Conservation (phyloP, 2,329 filamentous ascomycete genomes). For the Aureobasidium pullulans region DNA sequence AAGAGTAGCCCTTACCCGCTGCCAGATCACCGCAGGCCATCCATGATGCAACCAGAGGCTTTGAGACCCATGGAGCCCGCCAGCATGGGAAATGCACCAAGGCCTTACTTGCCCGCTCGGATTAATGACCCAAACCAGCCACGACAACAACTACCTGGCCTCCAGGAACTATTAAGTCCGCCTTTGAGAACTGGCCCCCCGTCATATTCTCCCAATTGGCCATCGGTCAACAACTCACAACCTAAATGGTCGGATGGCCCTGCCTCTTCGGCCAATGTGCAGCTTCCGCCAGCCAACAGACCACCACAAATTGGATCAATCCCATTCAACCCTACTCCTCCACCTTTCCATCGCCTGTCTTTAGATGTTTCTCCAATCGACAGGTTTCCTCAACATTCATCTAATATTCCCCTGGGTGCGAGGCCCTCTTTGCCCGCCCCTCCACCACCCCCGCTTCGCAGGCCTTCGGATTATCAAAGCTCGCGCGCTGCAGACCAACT, state of each 20-base stretch:
- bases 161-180: constrained; percentile 11
- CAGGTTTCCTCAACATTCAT: background rate
- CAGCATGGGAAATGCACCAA: background rate
- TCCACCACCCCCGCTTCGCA: background rate
- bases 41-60: background rate
- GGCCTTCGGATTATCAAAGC: background rate
- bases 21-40: background rate
- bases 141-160: constrained; percentile 13
- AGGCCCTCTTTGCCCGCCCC: background rate
- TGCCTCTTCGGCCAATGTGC: background rate
- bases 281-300: background rate
- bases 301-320: background rate
- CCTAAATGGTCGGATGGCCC: background rate
- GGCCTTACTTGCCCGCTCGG: background rate
- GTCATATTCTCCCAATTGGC: constrained; percentile 3
- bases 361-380: background rate
- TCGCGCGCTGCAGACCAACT: background rate
- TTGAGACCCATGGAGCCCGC: constrained; percentile 9
- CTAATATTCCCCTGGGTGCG: background rate
- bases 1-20: background rate
- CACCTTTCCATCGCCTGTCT: constrained; percentile 8
- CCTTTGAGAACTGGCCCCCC: background rate
- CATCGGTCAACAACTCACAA: constrained; percentile 11
- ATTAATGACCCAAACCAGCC: background rate
- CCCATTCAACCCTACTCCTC: background rate